Evolutionary conservation across 2,329 filamentous ascomycete species (phyloP).

Genomic region (Monosporascus sp.): DNA sequence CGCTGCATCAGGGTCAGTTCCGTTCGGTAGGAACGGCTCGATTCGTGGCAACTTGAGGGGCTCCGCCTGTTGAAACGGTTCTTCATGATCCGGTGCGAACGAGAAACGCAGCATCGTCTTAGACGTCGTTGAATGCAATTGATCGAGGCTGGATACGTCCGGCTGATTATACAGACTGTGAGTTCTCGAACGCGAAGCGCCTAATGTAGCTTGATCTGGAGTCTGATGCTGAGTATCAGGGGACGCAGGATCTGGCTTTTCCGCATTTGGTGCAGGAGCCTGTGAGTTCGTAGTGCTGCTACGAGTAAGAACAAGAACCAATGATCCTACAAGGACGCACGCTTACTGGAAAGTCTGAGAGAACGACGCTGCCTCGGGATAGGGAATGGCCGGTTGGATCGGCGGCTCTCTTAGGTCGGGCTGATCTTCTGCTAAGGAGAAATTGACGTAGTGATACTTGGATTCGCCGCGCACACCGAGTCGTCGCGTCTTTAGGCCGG

Average conservation of each 20-base stretch:
- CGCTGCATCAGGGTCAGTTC: slow-evolving; percentile 82
- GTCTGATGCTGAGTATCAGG: slow-evolving; percentile 31
- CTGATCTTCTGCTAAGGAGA: slow-evolving; percentile 54
- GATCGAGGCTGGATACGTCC: slow-evolving; percentile 50
- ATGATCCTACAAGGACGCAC: background rate
- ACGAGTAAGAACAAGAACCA: slow-evolving; percentile 5
- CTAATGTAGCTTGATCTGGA: slow-evolving; percentile 18
- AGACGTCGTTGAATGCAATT: slow-evolving; percentile 50
- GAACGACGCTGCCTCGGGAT: slow-evolving; percentile 43
- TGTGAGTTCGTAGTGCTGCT: slow-evolving; percentile 30
- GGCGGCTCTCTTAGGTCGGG: slow-evolving; percentile 41
- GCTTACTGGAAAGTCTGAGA: slow-evolving; percentile 47
- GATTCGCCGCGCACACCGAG: slow-evolving; percentile 93
- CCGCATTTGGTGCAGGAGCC: slow-evolving; percentile 15
- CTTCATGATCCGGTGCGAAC: slow-evolving; percentile 55
- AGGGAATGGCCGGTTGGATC: slow-evolving; percentile 41
- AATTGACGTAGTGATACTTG: slow-evolving; percentile 91
- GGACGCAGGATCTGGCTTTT: slow-evolving; percentile 28
- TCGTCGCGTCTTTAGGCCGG: slow-evolving; percentile 85
- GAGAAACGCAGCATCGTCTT: slow-evolving; percentile 57
- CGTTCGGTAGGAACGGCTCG: slow-evolving; percentile 69
- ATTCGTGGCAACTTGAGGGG: slow-evolving; percentile 81
- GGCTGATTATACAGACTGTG: slow-evolving; percentile 58
- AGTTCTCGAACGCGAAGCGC: slow-evolving; percentile 25
- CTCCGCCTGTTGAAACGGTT: slow-evolving; percentile 58